Percentiles rank a stretch among this genome's conserved stretches.
Evolutionary conservation across 1,139 yeast genomes (phyloP).

Genomic region (Nadsonia starkeyi-henricii): DNA sequence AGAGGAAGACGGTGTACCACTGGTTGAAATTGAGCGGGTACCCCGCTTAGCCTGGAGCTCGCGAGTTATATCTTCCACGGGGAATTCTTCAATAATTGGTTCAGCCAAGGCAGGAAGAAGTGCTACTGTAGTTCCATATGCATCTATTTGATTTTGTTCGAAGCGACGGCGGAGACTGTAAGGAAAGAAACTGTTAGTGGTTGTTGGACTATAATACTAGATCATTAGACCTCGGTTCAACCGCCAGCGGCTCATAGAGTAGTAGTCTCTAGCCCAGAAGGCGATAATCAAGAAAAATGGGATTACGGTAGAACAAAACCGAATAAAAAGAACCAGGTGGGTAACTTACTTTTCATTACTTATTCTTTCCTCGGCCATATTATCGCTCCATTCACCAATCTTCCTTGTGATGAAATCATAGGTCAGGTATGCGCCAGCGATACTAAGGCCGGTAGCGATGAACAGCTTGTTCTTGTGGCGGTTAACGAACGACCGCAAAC

Average conservation of each 20-base stretch:
- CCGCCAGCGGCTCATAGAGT: no score
- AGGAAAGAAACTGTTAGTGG: no score
- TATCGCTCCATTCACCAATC: neutral
- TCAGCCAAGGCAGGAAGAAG: conserved; percentile 63
- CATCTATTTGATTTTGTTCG: conserved; percentile 85
- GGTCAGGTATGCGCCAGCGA: neutral
- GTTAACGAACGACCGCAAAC: neutral
- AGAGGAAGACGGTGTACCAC: conserved; percentile 9
- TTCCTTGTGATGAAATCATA: neutral
- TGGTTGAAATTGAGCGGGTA: conserved; percentile 3
- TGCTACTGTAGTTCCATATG: conserved; percentile 72
- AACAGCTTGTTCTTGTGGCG: neutral
- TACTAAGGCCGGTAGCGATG: neutral
- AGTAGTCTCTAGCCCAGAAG: neutral
- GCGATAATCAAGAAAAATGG: no score
- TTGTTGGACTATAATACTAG: no score
- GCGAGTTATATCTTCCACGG: conserved; percentile 61
- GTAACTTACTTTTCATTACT: neutral
- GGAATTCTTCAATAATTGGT: conserved; percentile 48
- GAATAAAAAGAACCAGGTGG: neutral
- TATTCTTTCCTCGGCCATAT: neutral
- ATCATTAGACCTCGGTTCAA: neutral
- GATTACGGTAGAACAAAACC: no score
- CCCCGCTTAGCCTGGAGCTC: conserved; percentile 50
- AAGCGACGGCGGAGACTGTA: conserved; percentile 50